A percentile compares a stretch with the other conserved stretches of the same genome.
phyloP scores from a whole-genome alignment of 495 filamentous ascomycete genomes.

The Trichocladium antarcticum region DNA sequence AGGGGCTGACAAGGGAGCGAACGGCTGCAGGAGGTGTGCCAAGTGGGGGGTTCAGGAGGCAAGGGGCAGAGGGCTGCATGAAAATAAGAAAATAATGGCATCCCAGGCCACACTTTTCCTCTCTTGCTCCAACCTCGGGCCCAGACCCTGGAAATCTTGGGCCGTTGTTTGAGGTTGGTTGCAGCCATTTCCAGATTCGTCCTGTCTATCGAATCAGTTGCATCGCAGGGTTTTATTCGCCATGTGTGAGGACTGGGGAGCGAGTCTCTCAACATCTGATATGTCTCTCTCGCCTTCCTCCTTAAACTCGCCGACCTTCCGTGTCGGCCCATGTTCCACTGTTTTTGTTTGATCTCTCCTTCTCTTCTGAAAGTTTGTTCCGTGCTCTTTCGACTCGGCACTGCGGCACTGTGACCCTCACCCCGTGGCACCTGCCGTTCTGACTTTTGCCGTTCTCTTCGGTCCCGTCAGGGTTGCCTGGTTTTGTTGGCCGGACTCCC shows the following conservation, averaged over 20 bases:
- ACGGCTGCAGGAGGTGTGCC: too few species aligned
- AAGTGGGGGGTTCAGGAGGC: background rate
- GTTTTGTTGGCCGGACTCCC: too few species aligned
- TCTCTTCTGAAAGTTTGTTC: background rate
- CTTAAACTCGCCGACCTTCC: slow-evolving; percentile 2
- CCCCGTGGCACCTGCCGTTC: background rate
- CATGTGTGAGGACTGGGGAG: too few species aligned
- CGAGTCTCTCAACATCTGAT: too few species aligned
- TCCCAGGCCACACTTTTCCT: background rate
- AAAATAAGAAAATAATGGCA: background rate
- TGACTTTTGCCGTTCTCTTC: background rate
- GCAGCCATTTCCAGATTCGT: slow-evolving; percentile 3
- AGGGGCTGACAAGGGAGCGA: too few species aligned
- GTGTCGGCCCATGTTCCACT: slow-evolving; percentile 10
- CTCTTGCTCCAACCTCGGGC: background rate
- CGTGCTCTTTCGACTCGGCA: too few species aligned
- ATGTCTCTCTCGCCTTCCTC: background rate
- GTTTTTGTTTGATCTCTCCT: slow-evolving; percentile 5
- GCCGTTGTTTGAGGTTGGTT: background rate
- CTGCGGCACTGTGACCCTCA: background rate
- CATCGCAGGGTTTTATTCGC: background rate
- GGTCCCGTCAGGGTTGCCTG: background rate
- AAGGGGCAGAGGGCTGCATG: background rate
- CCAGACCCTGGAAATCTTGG: background rate
- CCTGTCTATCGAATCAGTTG: slow-evolving; percentile 1